These are phyloP conservation scores for Penicillium expansum DNA, from an alignment of 2,329 filamentous ascomycete genomes.

Conservation along the genomic window DNA sequence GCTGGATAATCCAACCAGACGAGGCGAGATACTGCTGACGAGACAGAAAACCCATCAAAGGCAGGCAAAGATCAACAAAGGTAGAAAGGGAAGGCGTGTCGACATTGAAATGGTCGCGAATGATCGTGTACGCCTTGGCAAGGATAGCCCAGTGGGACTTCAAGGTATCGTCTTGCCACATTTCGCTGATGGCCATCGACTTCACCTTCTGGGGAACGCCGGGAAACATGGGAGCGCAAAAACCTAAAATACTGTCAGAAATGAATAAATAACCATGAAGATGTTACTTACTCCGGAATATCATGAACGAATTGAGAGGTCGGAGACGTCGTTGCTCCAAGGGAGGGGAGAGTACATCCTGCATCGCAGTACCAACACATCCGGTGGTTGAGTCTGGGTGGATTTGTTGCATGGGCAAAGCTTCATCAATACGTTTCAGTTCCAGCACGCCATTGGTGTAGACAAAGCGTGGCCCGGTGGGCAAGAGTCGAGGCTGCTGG, in stretches of 20 bases:
- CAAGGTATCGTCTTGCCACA: slow-evolving; percentile 53
- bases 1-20: neutral
- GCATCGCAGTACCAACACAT: neutral
- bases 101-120: slow-evolving; percentile 46
- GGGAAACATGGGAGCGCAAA: slow-evolving; percentile 49
- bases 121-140: slow-evolving; percentile 55
- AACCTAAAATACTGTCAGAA: slow-evolving; percentile 36
- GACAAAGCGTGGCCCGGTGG: neutral
- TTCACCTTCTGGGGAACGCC: slow-evolving; percentile 52
- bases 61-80: neutral
- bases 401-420: neutral
- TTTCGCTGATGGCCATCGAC: slow-evolving; percentile 49
- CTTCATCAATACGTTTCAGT: neutral
- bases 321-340: neutral
- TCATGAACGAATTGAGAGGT: slow-evolving; percentile 41
- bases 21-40: neutral
- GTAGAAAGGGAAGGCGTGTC: neutral
- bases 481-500: neutral
- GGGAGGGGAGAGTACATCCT: neutral
- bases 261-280: neutral
- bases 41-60: neutral
- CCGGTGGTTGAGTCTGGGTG: neutral
- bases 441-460: neutral
- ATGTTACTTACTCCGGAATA: slow-evolving; percentile 36
- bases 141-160: slow-evolving; percentile 54